Conservation (phyloP, 495 filamentous ascomycete species). For the Podospora fimiseda region DNA sequence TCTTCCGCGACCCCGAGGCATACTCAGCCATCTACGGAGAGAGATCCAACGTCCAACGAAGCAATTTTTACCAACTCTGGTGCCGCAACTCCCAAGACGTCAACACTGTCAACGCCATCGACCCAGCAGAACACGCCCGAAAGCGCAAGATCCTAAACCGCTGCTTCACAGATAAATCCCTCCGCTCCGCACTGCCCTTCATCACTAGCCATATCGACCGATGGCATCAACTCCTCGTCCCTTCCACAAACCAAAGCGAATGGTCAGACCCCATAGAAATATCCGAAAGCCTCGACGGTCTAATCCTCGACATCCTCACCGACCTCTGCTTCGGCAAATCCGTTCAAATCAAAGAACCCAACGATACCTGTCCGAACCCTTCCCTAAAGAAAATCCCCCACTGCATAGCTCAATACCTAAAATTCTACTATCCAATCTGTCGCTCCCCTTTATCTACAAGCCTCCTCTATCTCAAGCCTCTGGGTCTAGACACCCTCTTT, state of each 20-base stretch:
- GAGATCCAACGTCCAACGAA: constrained; percentile 25
- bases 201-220: background rate
- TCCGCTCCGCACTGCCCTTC: background rate
- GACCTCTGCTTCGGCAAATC: constrained; percentile 50
- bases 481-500: constrained; percentile 11
- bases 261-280: constrained; percentile 24
- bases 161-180: constrained; percentile 18
- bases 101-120: constrained; percentile 18
- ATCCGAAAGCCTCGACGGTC: constrained; percentile 14
- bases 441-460: constrained; percentile 8
- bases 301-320: constrained; percentile 31
- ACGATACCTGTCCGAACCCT: constrained; percentile 17
- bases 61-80: constrained; percentile 20
- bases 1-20: constrained; percentile 23
- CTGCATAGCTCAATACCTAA: constrained; percentile 15
- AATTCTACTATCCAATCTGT: constrained; percentile 16
- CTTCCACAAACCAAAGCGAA: background rate
- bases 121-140: constrained; percentile 21
- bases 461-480: constrained; percentile 16
- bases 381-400: constrained; percentile 18
- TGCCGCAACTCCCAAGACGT: constrained; percentile 9
- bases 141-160: constrained; percentile 24
- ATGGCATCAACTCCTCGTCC: background rate
- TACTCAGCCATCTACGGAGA: constrained; percentile 23
- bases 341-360: constrained; percentile 41